Percentiles rank a stretch among this genome's conserved stretches.
Conservation (phyloP, 1,284 basidiomycete species). For the Puccinia triticina region DNA sequence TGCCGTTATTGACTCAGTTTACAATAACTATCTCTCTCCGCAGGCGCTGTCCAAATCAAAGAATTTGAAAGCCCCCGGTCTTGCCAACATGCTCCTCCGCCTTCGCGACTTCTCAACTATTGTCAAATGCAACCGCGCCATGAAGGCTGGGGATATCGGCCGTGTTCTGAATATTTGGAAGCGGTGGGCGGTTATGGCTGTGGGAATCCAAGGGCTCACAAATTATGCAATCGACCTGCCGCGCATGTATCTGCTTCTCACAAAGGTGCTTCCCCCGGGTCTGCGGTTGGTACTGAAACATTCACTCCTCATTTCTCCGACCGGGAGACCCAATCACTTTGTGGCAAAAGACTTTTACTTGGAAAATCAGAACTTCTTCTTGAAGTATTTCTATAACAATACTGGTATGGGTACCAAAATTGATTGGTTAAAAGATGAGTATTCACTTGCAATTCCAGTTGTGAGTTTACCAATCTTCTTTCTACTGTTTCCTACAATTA, state of each 20-base stretch:
- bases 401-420: too few species aligned
- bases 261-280: too few species aligned
- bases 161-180: neutral
- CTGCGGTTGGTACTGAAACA: too few species aligned
- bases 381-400: too few species aligned
- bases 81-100: neutral
- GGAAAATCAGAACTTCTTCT: too few species aligned
- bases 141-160: too few species aligned
- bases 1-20: neutral
- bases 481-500: too few species aligned
- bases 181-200: neutral
- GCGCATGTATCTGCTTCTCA: neutral
- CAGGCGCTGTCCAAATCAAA: neutral
- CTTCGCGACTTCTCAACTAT: neutral
- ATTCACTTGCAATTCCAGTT: neutral
- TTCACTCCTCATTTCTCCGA: too few species aligned
- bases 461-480: neutral
- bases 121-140: neutral
- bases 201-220: neutral
- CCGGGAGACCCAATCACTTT: neutral
- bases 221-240: constrained; percentile 9
- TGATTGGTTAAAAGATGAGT: neutral
- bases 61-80: neutral
- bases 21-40: neutral
- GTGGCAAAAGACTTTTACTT: too few species aligned